phyloP scores from a whole-genome alignment of 164 flowering plant species.

The Umbilicus rupestris region DNA sequence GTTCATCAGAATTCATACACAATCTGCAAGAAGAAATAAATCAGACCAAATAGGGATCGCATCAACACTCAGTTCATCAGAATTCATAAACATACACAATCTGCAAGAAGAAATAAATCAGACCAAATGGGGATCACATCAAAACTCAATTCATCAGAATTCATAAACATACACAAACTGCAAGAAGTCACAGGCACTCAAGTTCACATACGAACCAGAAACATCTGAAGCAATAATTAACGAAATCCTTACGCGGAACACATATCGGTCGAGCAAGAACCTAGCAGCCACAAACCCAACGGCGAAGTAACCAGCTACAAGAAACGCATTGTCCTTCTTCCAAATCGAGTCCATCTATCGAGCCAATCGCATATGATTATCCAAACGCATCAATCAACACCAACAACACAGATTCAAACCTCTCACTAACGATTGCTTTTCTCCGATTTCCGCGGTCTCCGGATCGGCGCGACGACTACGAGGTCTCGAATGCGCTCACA shows the following conservation, averaged over 20 bases:
- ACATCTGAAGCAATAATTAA: not conserved
- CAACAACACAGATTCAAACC: too few species aligned
- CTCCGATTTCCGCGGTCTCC: not conserved
- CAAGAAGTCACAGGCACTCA: conserved; percentile 1
- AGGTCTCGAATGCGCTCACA: too few species aligned
- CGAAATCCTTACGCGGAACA: conserved; percentile 44
- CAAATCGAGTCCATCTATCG: conserved; percentile 38
- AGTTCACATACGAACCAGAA: not conserved
- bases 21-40: too few species aligned
- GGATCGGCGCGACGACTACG: not conserved
- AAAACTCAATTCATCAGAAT: not conserved
- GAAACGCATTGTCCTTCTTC: conserved; percentile 27
- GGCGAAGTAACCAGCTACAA: conserved; percentile 42
- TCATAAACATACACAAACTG: not conserved
- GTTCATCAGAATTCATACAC: too few species aligned
- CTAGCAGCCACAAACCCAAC: conserved; percentile 39
- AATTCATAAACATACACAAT: too few species aligned
- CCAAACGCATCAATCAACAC: not conserved
- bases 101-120: too few species aligned
- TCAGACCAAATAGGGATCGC: too few species aligned
- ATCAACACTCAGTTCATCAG: too few species aligned
- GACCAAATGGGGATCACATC: too few species aligned
- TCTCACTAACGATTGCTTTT: too few species aligned
- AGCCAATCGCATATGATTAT: not conserved
- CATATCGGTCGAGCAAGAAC: conserved; percentile 48